Evolutionary conservation across 1,284 basidiomycete genomes (phyloP).

Genomic region (Vanrija sp.): DNA sequence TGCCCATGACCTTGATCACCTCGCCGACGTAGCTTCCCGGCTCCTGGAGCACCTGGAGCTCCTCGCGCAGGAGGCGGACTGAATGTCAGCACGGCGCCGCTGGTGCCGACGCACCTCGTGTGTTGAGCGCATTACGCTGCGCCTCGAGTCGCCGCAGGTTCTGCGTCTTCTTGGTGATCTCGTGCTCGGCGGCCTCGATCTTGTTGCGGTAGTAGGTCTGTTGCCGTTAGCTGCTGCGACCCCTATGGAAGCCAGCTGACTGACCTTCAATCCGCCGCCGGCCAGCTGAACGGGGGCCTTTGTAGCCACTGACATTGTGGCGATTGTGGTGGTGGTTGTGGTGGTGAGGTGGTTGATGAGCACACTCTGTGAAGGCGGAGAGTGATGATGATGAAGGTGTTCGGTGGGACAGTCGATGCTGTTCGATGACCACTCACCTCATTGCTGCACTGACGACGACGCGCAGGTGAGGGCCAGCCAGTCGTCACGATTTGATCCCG

Average conservation of each 20-base stretch:
- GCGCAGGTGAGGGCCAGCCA: conserved; percentile 3
- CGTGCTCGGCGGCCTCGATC: conserved; percentile 85
- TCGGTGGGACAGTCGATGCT: not conserved
- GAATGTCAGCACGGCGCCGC: conserved; percentile 10
- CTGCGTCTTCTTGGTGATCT: conserved; percentile 94
- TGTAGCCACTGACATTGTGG: conserved; percentile 6
- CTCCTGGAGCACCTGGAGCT: conserved; percentile 91
- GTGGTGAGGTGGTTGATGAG: not conserved
- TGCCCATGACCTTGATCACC: conserved; percentile 97
- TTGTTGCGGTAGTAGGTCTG: conserved; percentile 92
- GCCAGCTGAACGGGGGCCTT: conserved; percentile 15
- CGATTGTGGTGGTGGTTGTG: not conserved
- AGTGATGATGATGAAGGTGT: conserved; percentile 1
- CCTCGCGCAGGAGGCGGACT: conserved; percentile 83
- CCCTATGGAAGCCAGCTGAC: not conserved
- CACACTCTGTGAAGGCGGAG: not conserved
- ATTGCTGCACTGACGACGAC: not conserved
- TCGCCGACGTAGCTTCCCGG: conserved; percentile 97
- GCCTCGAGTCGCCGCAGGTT: conserved; percentile 93
- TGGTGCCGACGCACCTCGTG: conserved; percentile 63
- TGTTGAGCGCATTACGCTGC: conserved; percentile 93
- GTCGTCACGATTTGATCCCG: no score
- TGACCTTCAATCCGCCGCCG: conserved; percentile 17
- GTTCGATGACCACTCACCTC: not conserved
- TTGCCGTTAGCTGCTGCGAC: not conserved